A percentile compares a stretch with the other conserved stretches of the same genome.
phyloP scores from a whole-genome alignment of 768 basidiomycete species.

The Boletus edulis region DNA sequence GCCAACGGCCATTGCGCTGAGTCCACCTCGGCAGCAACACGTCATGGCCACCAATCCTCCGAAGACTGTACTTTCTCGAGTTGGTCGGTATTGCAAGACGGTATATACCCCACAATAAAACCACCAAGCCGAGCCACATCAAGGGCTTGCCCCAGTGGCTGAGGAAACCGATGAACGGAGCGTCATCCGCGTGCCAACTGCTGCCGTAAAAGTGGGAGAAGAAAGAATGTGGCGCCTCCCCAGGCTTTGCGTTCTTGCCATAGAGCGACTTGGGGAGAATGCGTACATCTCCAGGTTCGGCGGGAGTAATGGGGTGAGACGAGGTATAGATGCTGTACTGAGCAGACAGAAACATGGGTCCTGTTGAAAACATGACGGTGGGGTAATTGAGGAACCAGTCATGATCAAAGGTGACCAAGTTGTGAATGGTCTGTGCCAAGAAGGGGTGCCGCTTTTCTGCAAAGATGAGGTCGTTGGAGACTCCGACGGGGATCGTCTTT shows the following conservation, averaged over 20 bases:
- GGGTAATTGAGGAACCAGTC: conserved; percentile 96
- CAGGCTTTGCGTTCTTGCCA: conserved; percentile 88
- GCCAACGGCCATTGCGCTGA: conserved; percentile 68
- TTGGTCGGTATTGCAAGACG: conserved; percentile 54
- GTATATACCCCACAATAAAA: conserved; percentile 69
- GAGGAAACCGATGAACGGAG: conserved; percentile 94
- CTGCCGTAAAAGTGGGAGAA: conserved; percentile 98
- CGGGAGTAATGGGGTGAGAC: conserved; percentile 54
- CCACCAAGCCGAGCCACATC: conserved; percentile 78
- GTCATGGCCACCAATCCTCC: conserved; percentile 71
- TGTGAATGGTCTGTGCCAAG: conserved; percentile 90
- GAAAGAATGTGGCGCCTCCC: conserved; percentile 86
- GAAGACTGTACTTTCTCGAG: conserved; percentile 57
- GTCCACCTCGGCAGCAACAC: conserved; percentile 75
- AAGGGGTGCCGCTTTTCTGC: conserved; percentile 83
- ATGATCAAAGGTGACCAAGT: conserved; percentile 88
- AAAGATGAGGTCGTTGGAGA: conserved; percentile 97
- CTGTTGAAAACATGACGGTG: conserved; percentile 99
- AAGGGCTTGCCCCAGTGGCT: conserved; percentile 83
- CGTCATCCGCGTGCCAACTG: conserved; percentile 98
- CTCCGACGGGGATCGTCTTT: conserved; percentile 94
- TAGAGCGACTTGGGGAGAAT: conserved; percentile 96
- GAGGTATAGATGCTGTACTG: conserved; percentile 88
- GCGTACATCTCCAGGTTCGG: conserved; percentile 69
- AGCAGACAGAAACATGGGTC: conserved; percentile 97